phyloP scores from a whole-genome alignment of 2,329 filamentous ascomycete species.

The Fusarium pseudonygamai region DNA sequence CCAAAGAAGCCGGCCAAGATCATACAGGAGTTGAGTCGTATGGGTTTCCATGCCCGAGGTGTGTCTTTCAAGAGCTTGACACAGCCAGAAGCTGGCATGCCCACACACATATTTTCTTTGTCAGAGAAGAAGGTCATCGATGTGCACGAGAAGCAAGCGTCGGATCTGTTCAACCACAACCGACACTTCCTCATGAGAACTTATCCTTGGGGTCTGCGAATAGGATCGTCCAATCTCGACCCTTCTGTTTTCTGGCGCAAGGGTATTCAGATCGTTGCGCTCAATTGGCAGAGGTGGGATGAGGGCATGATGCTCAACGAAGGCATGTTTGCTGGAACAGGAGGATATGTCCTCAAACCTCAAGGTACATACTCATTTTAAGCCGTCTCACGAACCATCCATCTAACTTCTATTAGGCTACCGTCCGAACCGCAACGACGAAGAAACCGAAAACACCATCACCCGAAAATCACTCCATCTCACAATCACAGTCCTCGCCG shows the following conservation, averaged over 20 bases:
- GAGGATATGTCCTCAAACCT: conserved; percentile 90
- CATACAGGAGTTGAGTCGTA: conserved; percentile 74
- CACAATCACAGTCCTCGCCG: conserved; percentile 77
- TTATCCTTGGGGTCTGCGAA: conserved; percentile 84
- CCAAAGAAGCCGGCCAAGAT: conserved; percentile 63
- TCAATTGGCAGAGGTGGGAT: conserved; percentile 94
- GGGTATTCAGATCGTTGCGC: conserved; percentile 87
- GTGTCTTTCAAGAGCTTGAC: conserved; percentile 83
- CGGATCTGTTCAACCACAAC: conserved; percentile 81
- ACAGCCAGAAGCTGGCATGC: conserved; percentile 74
- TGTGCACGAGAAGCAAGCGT: conserved; percentile 60
- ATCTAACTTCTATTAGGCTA: conserved; percentile 42
- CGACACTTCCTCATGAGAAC: conserved; percentile 83
- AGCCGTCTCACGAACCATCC: background rate
- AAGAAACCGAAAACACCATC: conserved; percentile 46
- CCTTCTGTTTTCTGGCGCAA: conserved; percentile 87
- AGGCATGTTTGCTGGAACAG: conserved; percentile 85
- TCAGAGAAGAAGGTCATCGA: conserved; percentile 72
- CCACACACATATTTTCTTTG: conserved; percentile 74
- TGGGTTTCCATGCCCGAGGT: conserved; percentile 85
- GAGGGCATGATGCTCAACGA: conserved; percentile 97
- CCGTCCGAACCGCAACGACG: conserved; percentile 40
- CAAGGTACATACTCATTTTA: conserved; percentile 54
- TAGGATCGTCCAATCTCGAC: conserved; percentile 87
- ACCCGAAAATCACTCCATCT: conserved; percentile 71